Evolutionary conservation across 2,329 filamentous ascomycete genomes (phyloP).

Genomic region (Pseudogymnoascus sp.): DNA sequence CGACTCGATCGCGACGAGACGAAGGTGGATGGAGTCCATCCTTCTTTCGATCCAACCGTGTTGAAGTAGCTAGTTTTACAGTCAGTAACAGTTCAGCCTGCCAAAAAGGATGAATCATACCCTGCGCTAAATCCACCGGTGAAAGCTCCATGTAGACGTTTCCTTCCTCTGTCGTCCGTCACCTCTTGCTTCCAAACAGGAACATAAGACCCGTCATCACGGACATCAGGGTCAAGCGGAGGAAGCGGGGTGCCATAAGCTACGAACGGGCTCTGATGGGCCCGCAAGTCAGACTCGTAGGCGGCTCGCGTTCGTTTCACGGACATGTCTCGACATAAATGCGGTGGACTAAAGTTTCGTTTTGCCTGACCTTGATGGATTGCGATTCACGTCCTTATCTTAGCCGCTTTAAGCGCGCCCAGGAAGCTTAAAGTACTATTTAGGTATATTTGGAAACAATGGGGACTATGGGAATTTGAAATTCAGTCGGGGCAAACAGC

Average conservation of each 20-base stretch:
- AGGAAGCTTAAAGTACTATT: neutral
- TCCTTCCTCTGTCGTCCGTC: conserved; percentile 81
- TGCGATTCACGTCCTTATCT: conserved; percentile 4
- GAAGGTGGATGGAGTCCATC: conserved; percentile 89
- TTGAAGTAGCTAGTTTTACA: conserved; percentile 87
- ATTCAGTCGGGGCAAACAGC: neutral
- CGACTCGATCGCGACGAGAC: conserved; percentile 80
- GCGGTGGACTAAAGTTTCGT: conserved; percentile 5
- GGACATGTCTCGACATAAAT: conserved; percentile 46
- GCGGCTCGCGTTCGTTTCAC: conserved; percentile 69
- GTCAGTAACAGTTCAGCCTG: conserved; percentile 25
- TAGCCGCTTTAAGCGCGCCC: conserved; percentile 9
- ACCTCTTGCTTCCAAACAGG: conserved; percentile 99
- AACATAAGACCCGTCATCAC: conserved; percentile 86
- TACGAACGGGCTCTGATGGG: conserved; percentile 63
- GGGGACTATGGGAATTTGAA: neutral
- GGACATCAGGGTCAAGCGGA: conserved; percentile 61
- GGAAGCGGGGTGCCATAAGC: conserved; percentile 80
- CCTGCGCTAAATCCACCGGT: conserved; percentile 95
- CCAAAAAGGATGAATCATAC: conserved; percentile 40
- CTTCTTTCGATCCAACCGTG: conserved; percentile 95
- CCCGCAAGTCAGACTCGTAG: conserved; percentile 66
- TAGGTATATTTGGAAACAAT: neutral
- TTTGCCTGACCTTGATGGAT: conserved; percentile 3
- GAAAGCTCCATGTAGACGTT: conserved; percentile 90